These are phyloP conservation scores for Calonectria montana DNA, from an alignment of 2,329 filamentous ascomycete species.

Conservation along the genomic window DNA sequence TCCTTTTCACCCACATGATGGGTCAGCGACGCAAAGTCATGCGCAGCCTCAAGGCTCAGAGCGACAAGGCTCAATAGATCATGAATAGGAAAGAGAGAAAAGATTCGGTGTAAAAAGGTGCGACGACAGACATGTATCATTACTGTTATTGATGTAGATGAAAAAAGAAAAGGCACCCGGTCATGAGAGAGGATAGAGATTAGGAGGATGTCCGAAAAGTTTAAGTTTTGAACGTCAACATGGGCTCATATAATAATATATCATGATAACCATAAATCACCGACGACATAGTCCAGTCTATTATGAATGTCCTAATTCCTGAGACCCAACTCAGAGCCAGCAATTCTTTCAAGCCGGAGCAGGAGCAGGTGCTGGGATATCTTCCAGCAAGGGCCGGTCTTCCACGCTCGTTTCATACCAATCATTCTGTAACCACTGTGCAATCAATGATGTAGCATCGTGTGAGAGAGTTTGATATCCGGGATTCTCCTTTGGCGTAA, in stretches of 20 bases:
- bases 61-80: constrained; percentile 52
- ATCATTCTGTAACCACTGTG: constrained; percentile 71
- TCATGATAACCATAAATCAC: background rate
- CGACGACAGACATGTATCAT: background rate
- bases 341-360: background rate
- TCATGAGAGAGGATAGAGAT: background rate
- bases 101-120: background rate
- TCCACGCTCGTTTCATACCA: constrained; percentile 72
- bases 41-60: constrained; percentile 66
- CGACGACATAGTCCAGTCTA: background rate
- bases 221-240: background rate
- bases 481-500: constrained; percentile 77
- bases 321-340: background rate
- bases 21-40: constrained; percentile 85
- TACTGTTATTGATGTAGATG: background rate
- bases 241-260: constrained; percentile 16
- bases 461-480: constrained; percentile 76
- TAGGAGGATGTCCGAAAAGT: background rate
- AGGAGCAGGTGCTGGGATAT: constrained; percentile 10
- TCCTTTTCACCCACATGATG: constrained; percentile 96
- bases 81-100: background rate
- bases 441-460: constrained; percentile 73
- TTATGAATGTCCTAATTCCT: background rate
- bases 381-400: constrained; percentile 41
- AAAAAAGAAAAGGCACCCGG: background rate